A percentile compares a stretch with the other conserved stretches of the same genome.
phyloP scores from a whole-genome alignment of 768 basidiomycete genomes.

The Ephemerocybe angulata region DNA sequence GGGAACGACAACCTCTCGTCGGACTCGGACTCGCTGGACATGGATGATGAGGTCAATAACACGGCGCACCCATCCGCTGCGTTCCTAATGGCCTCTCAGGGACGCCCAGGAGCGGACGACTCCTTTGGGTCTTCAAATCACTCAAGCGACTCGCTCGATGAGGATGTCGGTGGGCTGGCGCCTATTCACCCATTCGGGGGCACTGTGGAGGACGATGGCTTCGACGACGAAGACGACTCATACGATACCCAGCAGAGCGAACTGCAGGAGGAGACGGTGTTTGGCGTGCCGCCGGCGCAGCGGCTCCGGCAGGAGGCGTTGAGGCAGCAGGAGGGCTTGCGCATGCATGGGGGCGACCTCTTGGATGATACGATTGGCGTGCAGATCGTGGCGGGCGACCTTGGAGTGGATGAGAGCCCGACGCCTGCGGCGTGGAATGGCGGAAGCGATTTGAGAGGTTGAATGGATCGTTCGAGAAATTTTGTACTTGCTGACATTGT shows the following conservation, averaged over 20 bases:
- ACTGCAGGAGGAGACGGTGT: slow-evolving; percentile 61
- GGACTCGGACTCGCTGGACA: slow-evolving; percentile 56
- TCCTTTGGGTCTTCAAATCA: slow-evolving; percentile 53
- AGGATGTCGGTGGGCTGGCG: slow-evolving; percentile 40
- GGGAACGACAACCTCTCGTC: slow-evolving; percentile 29
- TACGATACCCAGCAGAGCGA: slow-evolving; percentile 42
- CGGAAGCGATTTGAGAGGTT: neutral
- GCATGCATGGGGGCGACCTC: slow-evolving; percentile 60
- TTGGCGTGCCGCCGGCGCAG: slow-evolving; percentile 61
- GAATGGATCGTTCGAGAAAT: neutral
- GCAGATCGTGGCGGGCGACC: slow-evolving; percentile 41
- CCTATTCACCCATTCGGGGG: slow-evolving; percentile 63
- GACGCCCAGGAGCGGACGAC: slow-evolving; percentile 38
- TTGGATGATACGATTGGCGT: slow-evolving; percentile 59
- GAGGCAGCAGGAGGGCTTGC: slow-evolving; percentile 32
- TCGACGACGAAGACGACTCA: slow-evolving; percentile 53
- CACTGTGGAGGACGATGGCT: slow-evolving; percentile 46
- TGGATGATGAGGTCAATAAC: slow-evolving; percentile 53
- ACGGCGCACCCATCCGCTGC: slow-evolving; percentile 66
- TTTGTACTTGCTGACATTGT: neutral
- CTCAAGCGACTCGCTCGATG: slow-evolving; percentile 54
- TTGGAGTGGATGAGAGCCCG: slow-evolving; percentile 61
- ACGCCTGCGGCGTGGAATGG: slow-evolving; percentile 47
- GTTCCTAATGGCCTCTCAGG: slow-evolving; percentile 60
- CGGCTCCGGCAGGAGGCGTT: slow-evolving; percentile 26